Conservation (phyloP, 2,329 filamentous ascomycete species). For the Paecilomyces dactylethromorphus region DNA sequence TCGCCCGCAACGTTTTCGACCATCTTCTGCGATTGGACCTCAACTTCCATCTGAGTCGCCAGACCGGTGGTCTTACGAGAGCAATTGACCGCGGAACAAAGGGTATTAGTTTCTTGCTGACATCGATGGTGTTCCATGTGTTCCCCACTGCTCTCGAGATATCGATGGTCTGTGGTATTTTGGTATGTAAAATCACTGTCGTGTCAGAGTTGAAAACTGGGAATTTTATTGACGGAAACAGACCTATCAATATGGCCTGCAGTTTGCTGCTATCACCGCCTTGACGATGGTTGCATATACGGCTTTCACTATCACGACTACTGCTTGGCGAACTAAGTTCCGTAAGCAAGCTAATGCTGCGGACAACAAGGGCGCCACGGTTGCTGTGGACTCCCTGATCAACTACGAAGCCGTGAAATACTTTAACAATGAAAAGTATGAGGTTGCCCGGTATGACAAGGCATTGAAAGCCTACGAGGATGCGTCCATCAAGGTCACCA, state of each 20-base stretch:
- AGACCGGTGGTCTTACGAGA: constrained; percentile 88
- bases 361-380: constrained; percentile 90
- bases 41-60: constrained; percentile 87
- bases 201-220: not conserved
- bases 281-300: constrained; percentile 90
- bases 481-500: constrained; percentile 94
- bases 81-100: constrained; percentile 97
- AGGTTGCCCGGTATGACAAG: constrained; percentile 83
- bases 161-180: constrained; percentile 86
- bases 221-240: constrained; percentile 14
- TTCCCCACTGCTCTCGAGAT: constrained; percentile 92
- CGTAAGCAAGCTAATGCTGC: constrained; percentile 90
- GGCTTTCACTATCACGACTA: constrained; percentile 95
- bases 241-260: constrained; percentile 89
- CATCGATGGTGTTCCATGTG: constrained; percentile 97
- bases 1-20: constrained; percentile 86
- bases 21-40: constrained; percentile 84
- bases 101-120: constrained; percentile 93
- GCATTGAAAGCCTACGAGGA: constrained; percentile 82
- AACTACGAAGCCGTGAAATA: constrained; percentile 99
- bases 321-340: constrained; percentile 95
- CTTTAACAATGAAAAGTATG: constrained; percentile 97
- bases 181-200: constrained; percentile 42
- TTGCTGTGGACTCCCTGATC: constrained; percentile 92
- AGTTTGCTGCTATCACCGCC: constrained; percentile 86